Conservation (phyloP, 2,329 filamentous ascomycete species). For the Colletotrichum limetticola region DNA sequence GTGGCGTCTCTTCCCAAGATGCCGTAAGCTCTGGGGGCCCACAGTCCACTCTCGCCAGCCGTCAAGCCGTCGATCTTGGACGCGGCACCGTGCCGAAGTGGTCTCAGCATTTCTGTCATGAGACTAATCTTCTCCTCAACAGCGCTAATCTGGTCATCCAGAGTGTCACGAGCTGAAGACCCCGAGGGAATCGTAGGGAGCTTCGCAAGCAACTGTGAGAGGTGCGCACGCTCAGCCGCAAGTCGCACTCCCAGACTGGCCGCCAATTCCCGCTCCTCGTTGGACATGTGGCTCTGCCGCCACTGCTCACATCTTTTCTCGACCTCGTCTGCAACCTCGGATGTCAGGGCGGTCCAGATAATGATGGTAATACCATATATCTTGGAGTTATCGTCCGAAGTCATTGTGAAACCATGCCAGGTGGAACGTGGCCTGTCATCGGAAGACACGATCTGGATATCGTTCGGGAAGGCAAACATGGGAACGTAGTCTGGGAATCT, state of each 20-base stretch:
- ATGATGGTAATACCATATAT: slow-evolving; percentile 92
- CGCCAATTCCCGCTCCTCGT: slow-evolving; percentile 90
- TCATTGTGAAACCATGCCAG: slow-evolving; percentile 99
- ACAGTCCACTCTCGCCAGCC: slow-evolving; percentile 93
- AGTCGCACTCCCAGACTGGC: slow-evolving; percentile 90
- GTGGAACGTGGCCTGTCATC: slow-evolving; percentile 95
- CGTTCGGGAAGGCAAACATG: slow-evolving; percentile 99
- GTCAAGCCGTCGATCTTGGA: slow-evolving; percentile 98
- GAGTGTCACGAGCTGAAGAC: slow-evolving; percentile 79
- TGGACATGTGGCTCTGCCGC: slow-evolving; percentile 89
- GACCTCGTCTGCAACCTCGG: slow-evolving; percentile 83
- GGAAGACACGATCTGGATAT: slow-evolving; percentile 95
- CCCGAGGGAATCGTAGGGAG: slow-evolving; percentile 85
- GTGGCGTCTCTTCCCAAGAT: slow-evolving; percentile 86
- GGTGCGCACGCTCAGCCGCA: slow-evolving; percentile 86
- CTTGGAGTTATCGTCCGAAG: slow-evolving; percentile 89
- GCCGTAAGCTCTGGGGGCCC: slow-evolving; percentile 94
- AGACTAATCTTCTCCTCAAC: slow-evolving; percentile 97
- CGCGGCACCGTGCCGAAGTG: slow-evolving; percentile 91
- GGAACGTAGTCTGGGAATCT: slow-evolving; percentile 97
- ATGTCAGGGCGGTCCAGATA: slow-evolving; percentile 89
- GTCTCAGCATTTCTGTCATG: slow-evolving; percentile 95
- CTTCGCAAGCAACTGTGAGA: slow-evolving; percentile 87
- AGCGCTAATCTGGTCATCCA: slow-evolving; percentile 94
- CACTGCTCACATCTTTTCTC: slow-evolving; percentile 85